Percentiles rank a stretch among this genome's conserved stretches.
These are phyloP conservation scores for Boletus bicolor DNA, from an alignment of 768 basidiomycete species.

Conservation along the genomic window DNA sequence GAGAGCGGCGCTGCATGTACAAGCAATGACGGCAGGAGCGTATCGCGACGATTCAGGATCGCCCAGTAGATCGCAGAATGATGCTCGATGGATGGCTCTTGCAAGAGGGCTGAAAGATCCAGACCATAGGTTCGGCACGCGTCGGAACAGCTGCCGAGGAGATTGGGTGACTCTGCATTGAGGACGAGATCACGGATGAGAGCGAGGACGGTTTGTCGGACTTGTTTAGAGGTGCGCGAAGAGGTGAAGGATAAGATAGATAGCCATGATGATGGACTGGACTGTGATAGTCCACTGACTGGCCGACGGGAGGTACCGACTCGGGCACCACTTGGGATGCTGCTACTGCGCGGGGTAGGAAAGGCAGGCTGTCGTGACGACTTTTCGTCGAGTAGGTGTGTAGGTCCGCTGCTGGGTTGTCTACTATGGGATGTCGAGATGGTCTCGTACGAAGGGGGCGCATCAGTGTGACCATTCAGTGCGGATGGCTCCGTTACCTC, in stretches of 20 bases:
- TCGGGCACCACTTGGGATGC: neutral
- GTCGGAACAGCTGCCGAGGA: slow-evolving; percentile 45
- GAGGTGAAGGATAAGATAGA: slow-evolving; percentile 19
- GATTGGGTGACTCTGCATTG: slow-evolving; percentile 16
- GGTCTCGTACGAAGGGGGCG: slow-evolving; percentile 27
- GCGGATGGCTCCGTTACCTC: neutral
- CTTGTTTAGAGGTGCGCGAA: slow-evolving; percentile 40
- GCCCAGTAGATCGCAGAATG: slow-evolving; percentile 75
- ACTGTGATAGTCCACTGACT: neutral
- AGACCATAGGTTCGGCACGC: slow-evolving; percentile 52
- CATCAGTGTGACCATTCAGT: slow-evolving; percentile 4
- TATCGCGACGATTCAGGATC: slow-evolving; percentile 49
- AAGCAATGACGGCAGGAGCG: slow-evolving; percentile 49
- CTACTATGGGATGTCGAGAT: neutral
- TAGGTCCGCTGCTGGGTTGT: neutral
- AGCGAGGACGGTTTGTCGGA: slow-evolving; percentile 48
- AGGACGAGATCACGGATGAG: slow-evolving; percentile 56
- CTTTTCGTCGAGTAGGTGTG: slow-evolving; percentile 13
- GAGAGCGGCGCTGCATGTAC: slow-evolving; percentile 47
- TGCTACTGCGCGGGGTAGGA: neutral
- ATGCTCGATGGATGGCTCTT: slow-evolving; percentile 59
- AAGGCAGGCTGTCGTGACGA: neutral
- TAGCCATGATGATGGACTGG: slow-evolving; percentile 14
- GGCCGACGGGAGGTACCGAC: neutral
- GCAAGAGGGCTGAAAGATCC: slow-evolving; percentile 52